Evolutionary conservation across 2,329 filamentous ascomycete species (phyloP).

Genomic region (Microdochium paspali): DNA sequence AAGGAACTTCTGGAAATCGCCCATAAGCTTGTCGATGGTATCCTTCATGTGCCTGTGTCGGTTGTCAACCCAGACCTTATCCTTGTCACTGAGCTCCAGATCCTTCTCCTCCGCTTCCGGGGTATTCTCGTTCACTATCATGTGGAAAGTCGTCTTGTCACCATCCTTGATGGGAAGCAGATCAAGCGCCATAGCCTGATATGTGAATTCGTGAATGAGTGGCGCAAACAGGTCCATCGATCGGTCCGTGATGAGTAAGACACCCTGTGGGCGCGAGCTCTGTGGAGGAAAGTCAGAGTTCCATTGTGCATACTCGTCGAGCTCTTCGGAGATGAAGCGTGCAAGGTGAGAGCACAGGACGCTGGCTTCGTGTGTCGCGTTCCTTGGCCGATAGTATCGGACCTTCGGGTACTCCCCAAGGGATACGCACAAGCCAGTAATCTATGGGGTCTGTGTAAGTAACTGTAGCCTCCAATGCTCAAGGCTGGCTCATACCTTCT

Average conservation of each 20-base stretch:
- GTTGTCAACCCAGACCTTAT: slow-evolving; percentile 92
- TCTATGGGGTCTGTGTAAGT: slow-evolving; percentile 25
- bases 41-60: slow-evolving; percentile 97
- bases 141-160: slow-evolving; percentile 81
- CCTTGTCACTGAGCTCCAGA: slow-evolving; percentile 82
- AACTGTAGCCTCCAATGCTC: too few species aligned
- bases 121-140: slow-evolving; percentile 65
- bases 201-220: slow-evolving; percentile 91
- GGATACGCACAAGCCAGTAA: slow-evolving; percentile 79
- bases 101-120: slow-evolving; percentile 71
- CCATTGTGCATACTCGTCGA: slow-evolving; percentile 81
- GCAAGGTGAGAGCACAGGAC: slow-evolving; percentile 84
- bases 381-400: slow-evolving; percentile 74
- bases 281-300: slow-evolving; percentile 77
- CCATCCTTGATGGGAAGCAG: slow-evolving; percentile 79
- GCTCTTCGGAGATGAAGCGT: slow-evolving; percentile 80
- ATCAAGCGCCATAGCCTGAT: slow-evolving; percentile 97
- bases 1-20: slow-evolving; percentile 87
- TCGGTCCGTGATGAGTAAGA: slow-evolving; percentile 80
- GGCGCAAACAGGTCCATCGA: slow-evolving; percentile 89
- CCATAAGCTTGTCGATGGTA: slow-evolving; percentile 85
- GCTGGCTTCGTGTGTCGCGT: slow-evolving; percentile 73
- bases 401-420: slow-evolving; percentile 92
- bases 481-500: slow-evolving; percentile 82
- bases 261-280: slow-evolving; percentile 68